These are phyloP conservation scores for Dioscorea cayenensis DNA, from an alignment of 116 monocot species.

Conservation along the genomic window DNA sequence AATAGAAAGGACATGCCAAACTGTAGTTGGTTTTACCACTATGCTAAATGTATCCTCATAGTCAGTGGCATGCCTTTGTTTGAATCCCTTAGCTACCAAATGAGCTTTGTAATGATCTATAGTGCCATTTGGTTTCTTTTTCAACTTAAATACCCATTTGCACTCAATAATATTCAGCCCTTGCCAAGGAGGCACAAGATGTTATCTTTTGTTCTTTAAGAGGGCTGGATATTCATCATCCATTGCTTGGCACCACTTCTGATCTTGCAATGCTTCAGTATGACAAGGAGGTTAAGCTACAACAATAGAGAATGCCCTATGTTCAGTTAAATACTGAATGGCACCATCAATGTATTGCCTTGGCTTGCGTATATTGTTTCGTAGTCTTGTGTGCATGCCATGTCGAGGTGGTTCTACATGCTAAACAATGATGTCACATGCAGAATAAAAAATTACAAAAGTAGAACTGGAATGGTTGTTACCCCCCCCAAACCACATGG, in stretches of 20 bases:
- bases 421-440: background rate
- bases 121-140: background rate
- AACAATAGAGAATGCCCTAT: background rate
- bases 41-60: conserved; percentile 5
- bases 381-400: background rate
- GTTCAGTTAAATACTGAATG: background rate
- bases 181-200: background rate
- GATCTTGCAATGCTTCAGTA: background rate
- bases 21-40: background rate
- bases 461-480: background rate
- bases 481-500: background rate
- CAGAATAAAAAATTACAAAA: background rate
- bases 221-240: conserved; percentile 1
- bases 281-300: background rate
- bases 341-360: background rate
- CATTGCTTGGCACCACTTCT: background rate
- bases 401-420: background rate
- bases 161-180: too few relatives aligned
- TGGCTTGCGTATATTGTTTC: background rate
- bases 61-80: conserved; percentile 1
- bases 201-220: background rate
- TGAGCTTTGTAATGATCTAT: background rate
- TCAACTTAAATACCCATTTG: background rate
- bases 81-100: conserved; percentile 6
- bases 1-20: background rate